Base-by-base conservation (phyloP, 257 asterid species). In the Paraleonurus japonicus region DNA sequence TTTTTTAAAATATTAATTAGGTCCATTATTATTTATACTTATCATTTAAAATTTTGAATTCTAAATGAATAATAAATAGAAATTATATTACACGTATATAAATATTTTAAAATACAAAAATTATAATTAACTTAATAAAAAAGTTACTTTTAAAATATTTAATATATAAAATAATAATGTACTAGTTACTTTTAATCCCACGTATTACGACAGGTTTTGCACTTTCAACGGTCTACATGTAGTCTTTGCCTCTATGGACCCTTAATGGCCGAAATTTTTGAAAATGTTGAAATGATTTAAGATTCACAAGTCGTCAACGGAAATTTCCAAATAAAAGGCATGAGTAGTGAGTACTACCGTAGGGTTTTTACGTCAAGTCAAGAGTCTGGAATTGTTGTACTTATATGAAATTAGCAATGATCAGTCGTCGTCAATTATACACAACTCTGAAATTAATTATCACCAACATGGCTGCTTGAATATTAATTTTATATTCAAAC, bases 341-440 rank as follows among this genome's bases (percentile, higher is more conserved):
- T 6, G 22, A 20, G 0, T 23, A 27, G 0, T 27, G 9, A n/a
- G n/a, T 22, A 9, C 10, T 47, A n/a, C 16, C n/a, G n/a, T n/a
- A n/a, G n/a, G n/a, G 54, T 47, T 19, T 73, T 65, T n/a, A n/a
- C n/a, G n/a, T 23, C 39, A 33, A 55, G 68, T 65, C 73, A 55
- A 17, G 67, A 19, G 72, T 73, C 59, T 17, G 41, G 7, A 17
- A 12, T 20, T 24, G 8, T 47, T 47, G 8, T 47, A 47, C 54
- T n/a, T 47, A n/a, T 47, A 47, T n/a, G 54, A 47, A 47, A 47
- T 47, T 47, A 47, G 54, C 16, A 47, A 16, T 53, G 59, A n/a
- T n/a, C n/a, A 65, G 39, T 5, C 47, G 37, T 13, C 39, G 73
- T 66, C 78, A 43, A 58, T 43, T 59, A 45, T 43, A 66, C 54